Evolutionary conservation across 345 rosid species (phyloP), one percentile per base, ranked within the genome.

Genomic region (Acer saccharum): DNA sequence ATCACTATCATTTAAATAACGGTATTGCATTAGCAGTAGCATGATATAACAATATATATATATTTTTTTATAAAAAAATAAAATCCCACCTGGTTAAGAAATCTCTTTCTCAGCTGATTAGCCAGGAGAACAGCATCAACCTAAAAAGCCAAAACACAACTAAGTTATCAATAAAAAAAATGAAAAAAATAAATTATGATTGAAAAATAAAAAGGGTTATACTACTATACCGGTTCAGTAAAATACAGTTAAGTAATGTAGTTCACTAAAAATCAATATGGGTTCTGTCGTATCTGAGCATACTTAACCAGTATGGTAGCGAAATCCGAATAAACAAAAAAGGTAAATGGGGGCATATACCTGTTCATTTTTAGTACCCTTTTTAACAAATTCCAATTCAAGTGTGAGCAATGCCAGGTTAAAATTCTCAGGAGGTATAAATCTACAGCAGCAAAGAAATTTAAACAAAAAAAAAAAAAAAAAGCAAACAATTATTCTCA

Each of bases 311-410:
- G 18, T 14, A 52, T 16, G 16, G 57, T 14, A 71, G 9, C 7
- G 68, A 10, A 43, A 25, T 18, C 70, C 16, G 32, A 50, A 29
- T 44, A 50, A 10, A 21, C 21, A 43, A 13, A 68, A 44, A 2
- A 2, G 43, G 10, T 10, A 1, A 17, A 46, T 57, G 5, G 14
- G 18, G 12, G 3, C 50, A 46, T 74, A 76, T 72, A 89, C 99
- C 89, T 91, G 94, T 84, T 97, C 99, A 82, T 46, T 94, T 86
- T 87, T 94, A 50, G 94, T 88, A 48, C 98, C 98, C 81, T 87
- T 94, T 82, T 97, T 97, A 18, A 94, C 97, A 80, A 97, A 97
- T 77, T 97, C 98, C 81, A 97, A 76, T 80, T 97, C 99, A 11
- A 90, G 86, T 39, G 92, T 88, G 60, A 97, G 89, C 85, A 97